Evolutionary conservation across 805 yeast genomes (phyloP), one percentile per base, ranked within the genome.

Genomic region (Wickerhamiella galacta): DNA sequence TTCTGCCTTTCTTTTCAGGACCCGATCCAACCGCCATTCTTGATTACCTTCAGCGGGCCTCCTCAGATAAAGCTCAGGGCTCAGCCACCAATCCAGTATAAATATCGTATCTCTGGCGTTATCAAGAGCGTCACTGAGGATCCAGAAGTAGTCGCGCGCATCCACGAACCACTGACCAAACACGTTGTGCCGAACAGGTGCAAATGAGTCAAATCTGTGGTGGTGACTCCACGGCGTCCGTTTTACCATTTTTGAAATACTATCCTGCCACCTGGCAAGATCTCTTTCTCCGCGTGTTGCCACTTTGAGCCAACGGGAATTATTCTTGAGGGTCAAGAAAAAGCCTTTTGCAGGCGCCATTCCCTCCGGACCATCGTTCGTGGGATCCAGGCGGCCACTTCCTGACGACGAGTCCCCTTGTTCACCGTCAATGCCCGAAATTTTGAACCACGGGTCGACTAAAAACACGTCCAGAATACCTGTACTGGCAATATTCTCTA

Each of bases 21-120:
- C 54, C 47, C 98, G 66, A 54, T 90, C 99, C 27, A 90, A 58
- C 50, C 99, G 68, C 75, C 82, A 90, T 41, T 80, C 76, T 53
- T 90, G 96, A 46, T 87, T 87, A 6, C 95, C 95, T 53, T 80
- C 76, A 0, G 93, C 87, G 0, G 98, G 98, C 32, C 99, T 63
- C 41, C 98, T 68, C 57, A 90, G 60, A 47, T 90, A 92, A 3
- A 90, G 52, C 53, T 90, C 98, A 0, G 99, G 99, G 4, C 87
- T 70, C 17, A 90, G 61, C 98, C 98, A 90, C 99, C 99, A 90
- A 48, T 87, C 99, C 49, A 90, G 95, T 31, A 90, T 82, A 51
- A 75, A 90, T 21, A 90, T 76, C 1, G 78, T 87, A 60, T 90
- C 96, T 43, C 74, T 73, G 0, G 98, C 96, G 79, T 80, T 75